These are phyloP conservation scores for Hericium rajendrae DNA, from an alignment of 768 basidiomycete genomes.

Conservation along the genomic window DNA sequence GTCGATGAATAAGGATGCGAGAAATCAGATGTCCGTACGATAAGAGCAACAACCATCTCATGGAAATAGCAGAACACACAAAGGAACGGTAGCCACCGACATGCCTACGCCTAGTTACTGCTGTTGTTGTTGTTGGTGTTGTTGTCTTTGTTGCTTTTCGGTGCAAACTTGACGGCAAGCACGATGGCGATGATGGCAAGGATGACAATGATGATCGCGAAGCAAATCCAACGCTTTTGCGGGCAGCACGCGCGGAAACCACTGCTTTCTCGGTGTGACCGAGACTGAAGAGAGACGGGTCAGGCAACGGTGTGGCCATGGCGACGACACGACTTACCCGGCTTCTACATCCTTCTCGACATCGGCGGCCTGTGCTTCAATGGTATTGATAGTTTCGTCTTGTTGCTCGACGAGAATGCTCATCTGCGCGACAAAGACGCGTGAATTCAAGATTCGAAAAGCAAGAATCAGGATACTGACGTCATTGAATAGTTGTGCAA, in stretches of 20 bases:
- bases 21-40: not conserved
- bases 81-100: no score
- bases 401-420: slow-evolving; percentile 92
- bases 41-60: not conserved
- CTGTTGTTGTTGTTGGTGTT: no score
- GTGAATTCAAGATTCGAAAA: not conserved
- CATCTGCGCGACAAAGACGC: slow-evolving; percentile 46
- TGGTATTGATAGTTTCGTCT: slow-evolving; percentile 75
- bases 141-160: slow-evolving; percentile 24
- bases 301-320: no score
- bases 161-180: slow-evolving; percentile 45
- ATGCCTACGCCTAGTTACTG: no score
- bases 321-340: slow-evolving; percentile 42
- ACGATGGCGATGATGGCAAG: slow-evolving; percentile 59
- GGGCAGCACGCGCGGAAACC: slow-evolving; percentile 73
- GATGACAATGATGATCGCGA: slow-evolving; percentile 56
- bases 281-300: slow-evolving; percentile 35
- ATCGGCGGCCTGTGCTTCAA: slow-evolving; percentile 65
- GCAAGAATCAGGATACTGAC: slow-evolving; percentile 32
- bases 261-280: slow-evolving; percentile 84
- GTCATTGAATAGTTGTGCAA: slow-evolving; percentile 94
- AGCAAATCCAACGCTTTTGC: slow-evolving; percentile 98
- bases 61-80: no score
- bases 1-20: not conserved
- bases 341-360: slow-evolving; percentile 80